Evolutionary conservation across 1,284 basidiomycete genomes (phyloP).

Genomic region (Sporisorium scitamineum): DNA sequence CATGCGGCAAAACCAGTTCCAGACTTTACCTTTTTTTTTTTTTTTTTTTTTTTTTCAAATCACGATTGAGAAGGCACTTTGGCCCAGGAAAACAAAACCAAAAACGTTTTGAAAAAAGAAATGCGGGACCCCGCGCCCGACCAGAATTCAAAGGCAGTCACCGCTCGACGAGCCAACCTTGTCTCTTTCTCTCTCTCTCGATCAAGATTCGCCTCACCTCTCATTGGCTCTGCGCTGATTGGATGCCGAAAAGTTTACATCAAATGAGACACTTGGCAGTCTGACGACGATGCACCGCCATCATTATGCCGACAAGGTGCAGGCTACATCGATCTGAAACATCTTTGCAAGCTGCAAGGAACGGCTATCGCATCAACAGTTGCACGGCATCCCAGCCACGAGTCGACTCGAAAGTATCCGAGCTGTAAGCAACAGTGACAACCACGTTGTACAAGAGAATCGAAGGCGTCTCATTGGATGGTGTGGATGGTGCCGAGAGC

Average conservation of each 20-base stretch:
- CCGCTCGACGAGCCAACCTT: too few species aligned
- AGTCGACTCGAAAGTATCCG: background rate
- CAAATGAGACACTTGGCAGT: too few species aligned
- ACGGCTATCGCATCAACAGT: background rate
- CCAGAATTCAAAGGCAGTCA: background rate
- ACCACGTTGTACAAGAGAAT: background rate
- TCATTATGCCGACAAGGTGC: constrained; percentile 3
- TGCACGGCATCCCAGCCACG: background rate
- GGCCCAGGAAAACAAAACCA: background rate
- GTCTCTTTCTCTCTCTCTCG: too few species aligned
- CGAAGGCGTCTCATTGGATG: background rate
- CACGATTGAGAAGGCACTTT: constrained; percentile 3
- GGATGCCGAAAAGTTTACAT: background rate
- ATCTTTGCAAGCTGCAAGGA: constrained; percentile 1
- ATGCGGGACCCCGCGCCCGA: constrained; percentile 1
- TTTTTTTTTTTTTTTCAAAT: too few species aligned
- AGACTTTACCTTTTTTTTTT: too few species aligned
- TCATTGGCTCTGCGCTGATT: background rate
- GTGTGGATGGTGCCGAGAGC: background rate
- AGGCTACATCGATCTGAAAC: background rate
- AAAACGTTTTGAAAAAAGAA: background rate
- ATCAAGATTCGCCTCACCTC: background rate
- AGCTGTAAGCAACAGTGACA: too few species aligned
- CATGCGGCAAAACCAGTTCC: background rate
- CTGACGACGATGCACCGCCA: background rate